Evolutionary conservation across 2,329 filamentous ascomycete species (phyloP).

Genomic region (Verticillium tricorpus): DNA sequence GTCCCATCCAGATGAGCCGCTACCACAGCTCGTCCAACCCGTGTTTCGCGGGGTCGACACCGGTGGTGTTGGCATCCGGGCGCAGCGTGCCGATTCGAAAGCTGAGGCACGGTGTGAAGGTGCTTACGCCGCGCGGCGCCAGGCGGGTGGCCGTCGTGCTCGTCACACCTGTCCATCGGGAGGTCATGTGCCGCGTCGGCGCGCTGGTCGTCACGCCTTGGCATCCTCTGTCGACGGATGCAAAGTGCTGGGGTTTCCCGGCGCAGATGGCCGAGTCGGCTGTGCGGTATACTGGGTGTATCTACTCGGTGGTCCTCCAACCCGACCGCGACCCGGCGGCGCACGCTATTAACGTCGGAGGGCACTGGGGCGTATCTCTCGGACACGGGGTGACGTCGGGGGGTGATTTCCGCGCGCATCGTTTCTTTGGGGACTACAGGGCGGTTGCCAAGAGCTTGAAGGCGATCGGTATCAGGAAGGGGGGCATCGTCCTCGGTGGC

Average conservation of each 20-base stretch:
- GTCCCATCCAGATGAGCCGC: conserved; percentile 31
- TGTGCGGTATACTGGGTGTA: conserved; percentile 40
- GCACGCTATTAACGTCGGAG: conserved; percentile 43
- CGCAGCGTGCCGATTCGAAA: conserved; percentile 32
- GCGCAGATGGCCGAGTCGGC: conserved; percentile 24
- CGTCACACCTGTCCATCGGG: conserved; percentile 37
- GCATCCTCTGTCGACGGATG: conserved; percentile 47
- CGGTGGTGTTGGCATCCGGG: conserved; percentile 39
- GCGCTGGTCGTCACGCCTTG: conserved; percentile 51
- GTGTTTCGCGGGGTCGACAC: conserved; percentile 50
- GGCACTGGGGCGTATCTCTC: conserved; percentile 51
- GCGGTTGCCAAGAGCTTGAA: conserved; percentile 35
- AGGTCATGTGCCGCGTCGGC: conserved; percentile 40
- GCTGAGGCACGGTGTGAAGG: conserved; percentile 39
- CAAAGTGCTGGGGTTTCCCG: conserved; percentile 43
- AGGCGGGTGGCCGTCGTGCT: conserved; percentile 47
- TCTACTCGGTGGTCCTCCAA: conserved; percentile 56
- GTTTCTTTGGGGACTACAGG: conserved; percentile 50
- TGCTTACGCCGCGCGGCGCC: conserved; percentile 46
- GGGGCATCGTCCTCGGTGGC: conserved; percentile 38
- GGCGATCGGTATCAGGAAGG: conserved; percentile 21
- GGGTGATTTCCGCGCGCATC: conserved; percentile 42
- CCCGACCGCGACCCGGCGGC: conserved; percentile 34
- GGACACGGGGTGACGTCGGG: conserved; percentile 47
- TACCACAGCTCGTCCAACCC: conserved; percentile 37